phyloP scores from a whole-genome alignment of 2,329 filamentous ascomycete genomes.

The Pseudogymnoascus sp. region DNA sequence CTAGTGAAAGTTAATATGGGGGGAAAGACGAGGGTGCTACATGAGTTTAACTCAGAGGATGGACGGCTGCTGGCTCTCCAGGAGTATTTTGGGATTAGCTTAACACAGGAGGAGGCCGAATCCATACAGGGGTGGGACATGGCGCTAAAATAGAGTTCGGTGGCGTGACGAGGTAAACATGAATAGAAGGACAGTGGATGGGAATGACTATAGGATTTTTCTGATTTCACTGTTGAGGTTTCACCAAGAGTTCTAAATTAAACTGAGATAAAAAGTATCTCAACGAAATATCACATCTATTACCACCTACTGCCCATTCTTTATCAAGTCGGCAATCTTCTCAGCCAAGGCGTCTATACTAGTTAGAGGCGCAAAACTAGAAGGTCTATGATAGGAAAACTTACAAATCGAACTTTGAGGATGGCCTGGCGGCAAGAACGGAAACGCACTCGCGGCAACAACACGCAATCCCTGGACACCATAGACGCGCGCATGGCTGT shows the following conservation, averaged over 20 bases:
- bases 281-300: too few species aligned
- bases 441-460: constrained; percentile 77
- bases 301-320: neutral
- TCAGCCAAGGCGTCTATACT: constrained; percentile 33
- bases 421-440: constrained; percentile 49
- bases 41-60: neutral
- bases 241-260: too few species aligned
- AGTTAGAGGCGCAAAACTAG: neutral
- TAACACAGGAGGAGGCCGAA: neutral
- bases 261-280: too few species aligned
- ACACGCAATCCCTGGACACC: constrained; percentile 66
- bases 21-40: neutral
- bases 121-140: neutral
- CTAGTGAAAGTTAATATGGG: neutral
- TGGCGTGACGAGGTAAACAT: neutral
- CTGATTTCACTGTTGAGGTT: too few species aligned
- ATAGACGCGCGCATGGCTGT: constrained; percentile 59
- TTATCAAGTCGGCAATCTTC: constrained; percentile 31
- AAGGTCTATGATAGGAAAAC: constrained; percentile 11
- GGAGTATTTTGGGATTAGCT: neutral
- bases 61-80: neutral
- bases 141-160: neutral
- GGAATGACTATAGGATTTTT: too few species aligned
- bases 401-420: constrained; percentile 32
- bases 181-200: neutral